Conservation (phyloP, 2,329 filamentous ascomycete species). For the Teratosphaeria destructans region DNA sequence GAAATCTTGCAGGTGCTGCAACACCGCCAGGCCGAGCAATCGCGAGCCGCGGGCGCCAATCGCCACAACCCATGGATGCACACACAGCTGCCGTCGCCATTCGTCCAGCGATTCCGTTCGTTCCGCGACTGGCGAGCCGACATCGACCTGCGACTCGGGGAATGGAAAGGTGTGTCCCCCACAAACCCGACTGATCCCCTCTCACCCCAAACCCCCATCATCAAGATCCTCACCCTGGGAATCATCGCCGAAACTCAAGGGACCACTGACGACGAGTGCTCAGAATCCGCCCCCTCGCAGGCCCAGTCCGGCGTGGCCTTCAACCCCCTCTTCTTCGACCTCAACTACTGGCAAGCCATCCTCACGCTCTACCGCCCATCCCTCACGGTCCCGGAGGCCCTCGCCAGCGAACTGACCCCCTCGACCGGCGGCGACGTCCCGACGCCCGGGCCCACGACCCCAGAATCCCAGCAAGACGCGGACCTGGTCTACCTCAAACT, state of each 20-base stretch:
- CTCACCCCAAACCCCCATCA: too few relatives aligned
- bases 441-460: conserved; percentile 43
- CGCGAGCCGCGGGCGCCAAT: conserved; percentile 56
- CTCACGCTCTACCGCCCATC: conserved; percentile 90
- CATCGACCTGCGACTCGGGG: conserved; percentile 69
- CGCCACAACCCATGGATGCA: conserved; percentile 62
- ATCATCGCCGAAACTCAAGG: too few relatives aligned
- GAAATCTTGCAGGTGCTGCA: conserved; percentile 92
- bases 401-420: conserved; percentile 64
- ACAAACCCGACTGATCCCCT: too few relatives aligned
- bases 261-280: too few relatives aligned
- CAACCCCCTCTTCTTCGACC: conserved; percentile 76
- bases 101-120: conserved; percentile 70
- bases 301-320: conserved; percentile 79
- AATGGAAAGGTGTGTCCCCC: conserved; percentile 56
- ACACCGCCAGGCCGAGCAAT: conserved; percentile 77
- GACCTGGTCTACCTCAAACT: conserved; percentile 90
- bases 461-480: conserved; percentile 67
- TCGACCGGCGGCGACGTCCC: conserved; percentile 45
- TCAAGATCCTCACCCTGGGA: too few relatives aligned
- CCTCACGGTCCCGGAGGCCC: conserved; percentile 66
- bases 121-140: conserved; percentile 84
- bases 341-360: conserved; percentile 96
- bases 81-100: conserved; percentile 70
- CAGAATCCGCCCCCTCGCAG: conserved; percentile 61